These are phyloP conservation scores for Coprinopsis marcescibilis DNA, from an alignment of 768 basidiomycete species.

Conservation along the genomic window DNA sequence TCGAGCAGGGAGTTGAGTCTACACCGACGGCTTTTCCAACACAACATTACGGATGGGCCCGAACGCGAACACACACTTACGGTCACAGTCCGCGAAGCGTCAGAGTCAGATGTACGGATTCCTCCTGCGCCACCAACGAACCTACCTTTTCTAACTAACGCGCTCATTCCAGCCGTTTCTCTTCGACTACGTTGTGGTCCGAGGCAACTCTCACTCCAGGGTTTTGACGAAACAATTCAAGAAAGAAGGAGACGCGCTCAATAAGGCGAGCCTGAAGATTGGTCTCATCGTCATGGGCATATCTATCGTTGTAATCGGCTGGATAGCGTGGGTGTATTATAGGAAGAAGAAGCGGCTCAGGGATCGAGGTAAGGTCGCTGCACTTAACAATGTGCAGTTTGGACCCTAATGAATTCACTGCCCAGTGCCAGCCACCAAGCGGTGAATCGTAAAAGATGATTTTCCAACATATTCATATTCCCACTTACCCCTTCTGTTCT, in stretches of 20 bases:
- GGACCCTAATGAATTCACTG: neutral
- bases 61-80: slow-evolving; percentile 1
- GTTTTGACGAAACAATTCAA: slow-evolving; percentile 1
- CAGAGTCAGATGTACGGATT: slow-evolving; percentile 4
- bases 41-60: slow-evolving; percentile 4
- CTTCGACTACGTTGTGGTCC: slow-evolving; percentile 6
- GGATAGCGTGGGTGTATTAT: neutral
- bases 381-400: too few species aligned
- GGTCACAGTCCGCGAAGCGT: slow-evolving; percentile 6
- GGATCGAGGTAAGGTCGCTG: slow-evolving; percentile 7
- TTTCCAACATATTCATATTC: too few species aligned
- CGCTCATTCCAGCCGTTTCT: slow-evolving; percentile 3
- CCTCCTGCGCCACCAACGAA: neutral
- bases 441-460: too few species aligned
- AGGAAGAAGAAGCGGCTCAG: slow-evolving; percentile 7
- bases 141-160: neutral
- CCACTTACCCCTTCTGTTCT: too few species aligned
- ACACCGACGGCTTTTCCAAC: slow-evolving; percentile 5
- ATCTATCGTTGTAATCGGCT: neutral
- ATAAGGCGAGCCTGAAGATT: slow-evolving; percentile 3
- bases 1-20: neutral
- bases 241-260: slow-evolving; percentile 2
- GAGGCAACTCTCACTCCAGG: slow-evolving; percentile 5
- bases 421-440: neutral
- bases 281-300: slow-evolving; percentile 9